Evolutionary conservation across 345 rosid genomes (phyloP).

Genomic region (Orychophragmus violaceus): DNA sequence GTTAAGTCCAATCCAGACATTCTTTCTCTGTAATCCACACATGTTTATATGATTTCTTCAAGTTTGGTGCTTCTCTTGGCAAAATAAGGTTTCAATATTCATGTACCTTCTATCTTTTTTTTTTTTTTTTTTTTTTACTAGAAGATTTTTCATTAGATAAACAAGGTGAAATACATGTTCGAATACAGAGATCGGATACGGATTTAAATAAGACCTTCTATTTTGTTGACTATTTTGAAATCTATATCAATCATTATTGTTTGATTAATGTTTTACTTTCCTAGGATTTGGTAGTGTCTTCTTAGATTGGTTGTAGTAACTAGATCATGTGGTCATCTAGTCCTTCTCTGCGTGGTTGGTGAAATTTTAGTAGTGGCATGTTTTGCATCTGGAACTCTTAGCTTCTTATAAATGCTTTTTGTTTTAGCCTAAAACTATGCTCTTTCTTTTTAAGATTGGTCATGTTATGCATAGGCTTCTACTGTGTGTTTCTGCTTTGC

Average conservation of each 20-base stretch:
- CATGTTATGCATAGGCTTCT: constrained; percentile 38
- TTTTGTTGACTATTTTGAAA: background rate
- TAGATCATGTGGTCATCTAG: background rate
- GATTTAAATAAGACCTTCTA: too few species aligned
- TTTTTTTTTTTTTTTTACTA: too few species aligned
- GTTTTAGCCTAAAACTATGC: background rate
- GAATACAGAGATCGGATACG: too few species aligned
- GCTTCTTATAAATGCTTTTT: background rate
- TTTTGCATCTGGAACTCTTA: background rate
- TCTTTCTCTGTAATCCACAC: background rate
- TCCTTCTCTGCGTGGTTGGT: background rate
- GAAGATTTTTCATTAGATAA: too few species aligned
- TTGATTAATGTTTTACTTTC: too few species aligned
- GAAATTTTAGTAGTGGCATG: background rate
- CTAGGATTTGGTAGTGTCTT: background rate
- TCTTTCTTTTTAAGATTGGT: background rate
- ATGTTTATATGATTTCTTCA: background rate
- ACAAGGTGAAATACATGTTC: too few species aligned
- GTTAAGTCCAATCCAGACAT: too few species aligned
- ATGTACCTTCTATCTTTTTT: too few species aligned
- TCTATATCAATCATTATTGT: background rate
- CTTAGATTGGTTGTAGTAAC: background rate
- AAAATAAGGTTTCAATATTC: background rate
- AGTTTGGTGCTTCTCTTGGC: background rate
- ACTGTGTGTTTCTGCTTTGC: constrained; percentile 49